A percentile compares a stretch with the other conserved stretches of the same genome.
phyloP scores from a whole-genome alignment of 148 eudicot species.

The Oxyria digyna region DNA sequence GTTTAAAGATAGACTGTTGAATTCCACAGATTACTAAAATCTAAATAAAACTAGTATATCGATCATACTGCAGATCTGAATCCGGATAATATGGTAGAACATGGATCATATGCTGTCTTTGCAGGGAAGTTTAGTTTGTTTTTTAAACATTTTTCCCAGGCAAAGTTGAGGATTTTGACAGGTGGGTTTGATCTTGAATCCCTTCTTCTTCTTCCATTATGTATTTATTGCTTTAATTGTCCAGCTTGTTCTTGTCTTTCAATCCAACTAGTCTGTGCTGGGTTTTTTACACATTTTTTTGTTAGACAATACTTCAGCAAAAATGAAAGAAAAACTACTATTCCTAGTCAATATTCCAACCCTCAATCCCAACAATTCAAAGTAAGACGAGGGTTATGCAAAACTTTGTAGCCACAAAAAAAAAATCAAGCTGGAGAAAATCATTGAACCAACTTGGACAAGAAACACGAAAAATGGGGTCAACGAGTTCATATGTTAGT shows the following conservation, averaged over 20 bases:
- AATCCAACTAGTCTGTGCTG: neutral
- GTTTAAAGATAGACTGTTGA: neutral
- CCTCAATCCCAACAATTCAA: neutral
- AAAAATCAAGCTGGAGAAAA: neutral
- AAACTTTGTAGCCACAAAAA: neutral
- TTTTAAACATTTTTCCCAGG: neutral
- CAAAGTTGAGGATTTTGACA: neutral
- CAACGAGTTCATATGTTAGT: neutral
- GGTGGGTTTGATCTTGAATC: neutral
- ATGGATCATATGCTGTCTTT: neutral
- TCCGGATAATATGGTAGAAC: neutral
- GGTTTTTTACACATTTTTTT: neutral
- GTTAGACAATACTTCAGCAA: neutral
- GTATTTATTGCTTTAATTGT: neutral
- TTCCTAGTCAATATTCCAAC: neutral
- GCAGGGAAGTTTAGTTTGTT: neutral
- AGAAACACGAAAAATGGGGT: neutral
- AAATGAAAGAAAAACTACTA: neutral
- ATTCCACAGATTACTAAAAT: neutral
- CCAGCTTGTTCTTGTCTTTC: slow-evolving; percentile 1
- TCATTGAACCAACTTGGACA: neutral
- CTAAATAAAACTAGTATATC: neutral
- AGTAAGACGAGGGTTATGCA: neutral
- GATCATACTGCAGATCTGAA: neutral
- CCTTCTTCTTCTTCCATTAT: too few species aligned